Evolutionary conservation across 129 eudicot genomes (phyloP).

Genomic region (Glebionis coronaria): DNA sequence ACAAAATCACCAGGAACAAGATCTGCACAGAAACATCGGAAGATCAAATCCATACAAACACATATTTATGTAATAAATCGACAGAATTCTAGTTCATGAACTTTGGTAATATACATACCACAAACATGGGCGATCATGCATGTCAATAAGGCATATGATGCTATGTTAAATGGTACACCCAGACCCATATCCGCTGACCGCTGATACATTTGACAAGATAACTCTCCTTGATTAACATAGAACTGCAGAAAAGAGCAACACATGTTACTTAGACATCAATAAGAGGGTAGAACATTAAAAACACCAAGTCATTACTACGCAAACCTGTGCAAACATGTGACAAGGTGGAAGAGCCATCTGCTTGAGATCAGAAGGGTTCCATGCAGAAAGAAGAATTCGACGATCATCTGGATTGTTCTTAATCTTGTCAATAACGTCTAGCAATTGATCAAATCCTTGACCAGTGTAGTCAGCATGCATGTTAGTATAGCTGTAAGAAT

Average conservation of each 20-base stretch:
- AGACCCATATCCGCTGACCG: constrained; percentile 99
- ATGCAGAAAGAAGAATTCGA: constrained; percentile 84
- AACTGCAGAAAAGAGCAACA: constrained; percentile 44
- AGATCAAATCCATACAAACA: not conserved
- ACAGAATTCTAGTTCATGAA: not conserved
- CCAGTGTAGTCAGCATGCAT: no score
- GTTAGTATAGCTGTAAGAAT: constrained; percentile 46
- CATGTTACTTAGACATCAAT: constrained; percentile 6
- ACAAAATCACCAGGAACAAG: constrained; percentile 90
- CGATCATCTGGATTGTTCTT: constrained; percentile 79
- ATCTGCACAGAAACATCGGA: constrained; percentile 38
- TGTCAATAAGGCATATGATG: constrained; percentile 83
- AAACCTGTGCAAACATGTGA: constrained; percentile 97
- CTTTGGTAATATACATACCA: constrained; percentile 45
- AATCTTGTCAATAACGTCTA: constrained; percentile 21
- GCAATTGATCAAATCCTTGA: constrained; percentile 62
- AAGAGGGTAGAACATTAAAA: not conserved
- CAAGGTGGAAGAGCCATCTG: constrained; percentile 97
- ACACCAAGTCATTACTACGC: constrained; percentile 10
- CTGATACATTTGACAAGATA: constrained; percentile 97
- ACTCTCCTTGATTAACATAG: constrained; percentile 86
- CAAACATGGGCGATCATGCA: constrained; percentile 98
- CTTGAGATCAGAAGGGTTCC: constrained; percentile 96
- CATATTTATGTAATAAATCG: not conserved
- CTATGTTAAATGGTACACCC: constrained; percentile 94